Conservation (phyloP, 768 basidiomycete species). For the Cantharellus cinnabarinus region DNA sequence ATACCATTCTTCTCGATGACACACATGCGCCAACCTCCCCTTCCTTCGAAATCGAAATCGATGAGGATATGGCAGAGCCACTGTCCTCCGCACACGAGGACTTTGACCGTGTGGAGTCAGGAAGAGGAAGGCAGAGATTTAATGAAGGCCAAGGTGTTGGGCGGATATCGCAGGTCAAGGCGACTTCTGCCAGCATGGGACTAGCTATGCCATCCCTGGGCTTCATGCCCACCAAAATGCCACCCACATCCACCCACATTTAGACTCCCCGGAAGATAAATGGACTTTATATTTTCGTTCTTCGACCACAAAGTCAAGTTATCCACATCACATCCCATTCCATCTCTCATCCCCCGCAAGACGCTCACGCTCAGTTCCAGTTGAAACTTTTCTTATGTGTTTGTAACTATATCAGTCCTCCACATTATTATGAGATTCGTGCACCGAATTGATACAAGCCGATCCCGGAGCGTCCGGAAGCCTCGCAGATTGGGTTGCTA, state of each 20-base stretch:
- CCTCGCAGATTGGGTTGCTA: no score
- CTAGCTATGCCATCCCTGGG: not conserved
- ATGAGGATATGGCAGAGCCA: not conserved
- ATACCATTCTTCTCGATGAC: not conserved
- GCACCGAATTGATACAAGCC: no score
- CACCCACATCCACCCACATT: not conserved
- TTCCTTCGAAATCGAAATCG: no score
- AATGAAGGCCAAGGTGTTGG: not conserved
- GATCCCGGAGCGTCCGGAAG: no score
- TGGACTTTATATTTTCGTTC: no score
- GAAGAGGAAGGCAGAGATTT: not conserved
- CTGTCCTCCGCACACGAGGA: not conserved
- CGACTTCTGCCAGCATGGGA: not conserved
- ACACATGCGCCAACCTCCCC: not conserved
- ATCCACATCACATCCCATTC: no score
- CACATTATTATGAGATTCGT: no score
- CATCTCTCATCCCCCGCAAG: no score
- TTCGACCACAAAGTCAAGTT: no score
- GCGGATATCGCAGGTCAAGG: not conserved
- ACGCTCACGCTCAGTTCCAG: no score
- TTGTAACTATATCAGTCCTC: no score
- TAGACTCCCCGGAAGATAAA: not conserved
- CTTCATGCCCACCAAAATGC: not conserved
- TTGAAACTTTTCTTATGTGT: no score
- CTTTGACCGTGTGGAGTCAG: not conserved